Conservation (phyloP, 306 rosid genomes). For the Lathyrus tuberosus region DNA sequence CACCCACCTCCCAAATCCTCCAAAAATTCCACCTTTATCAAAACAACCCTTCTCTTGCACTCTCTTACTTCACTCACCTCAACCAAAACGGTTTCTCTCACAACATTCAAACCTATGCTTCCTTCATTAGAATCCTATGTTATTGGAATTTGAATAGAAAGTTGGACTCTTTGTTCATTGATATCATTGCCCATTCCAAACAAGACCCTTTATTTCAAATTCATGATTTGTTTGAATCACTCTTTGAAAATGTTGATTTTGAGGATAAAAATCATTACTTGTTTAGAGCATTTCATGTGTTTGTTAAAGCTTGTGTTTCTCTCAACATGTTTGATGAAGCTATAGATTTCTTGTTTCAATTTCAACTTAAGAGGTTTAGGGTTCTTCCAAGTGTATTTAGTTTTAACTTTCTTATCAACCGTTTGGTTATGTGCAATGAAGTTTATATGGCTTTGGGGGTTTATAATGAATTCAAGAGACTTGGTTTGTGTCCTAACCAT, state of each 20-base stretch:
- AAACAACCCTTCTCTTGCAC: conserved; percentile 55
- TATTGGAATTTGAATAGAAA: conserved; percentile 53
- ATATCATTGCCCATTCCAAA: conserved; percentile 44
- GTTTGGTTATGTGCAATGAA: conserved; percentile 52
- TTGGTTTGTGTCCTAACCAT: conserved; percentile 66
- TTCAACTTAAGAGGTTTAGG: conserved; percentile 51
- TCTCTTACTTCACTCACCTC: conserved; percentile 49
- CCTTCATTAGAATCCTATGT: conserved; percentile 59
- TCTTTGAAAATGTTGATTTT: conserved; percentile 35
- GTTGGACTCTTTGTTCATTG: conserved; percentile 59
- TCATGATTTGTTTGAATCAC: conserved; percentile 46
- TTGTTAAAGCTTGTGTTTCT: conserved; percentile 63
- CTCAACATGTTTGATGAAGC: conserved; percentile 72
- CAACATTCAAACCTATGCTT: conserved; percentile 55
- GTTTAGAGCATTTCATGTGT: conserved; percentile 50
- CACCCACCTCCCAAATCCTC: conserved; percentile 44
- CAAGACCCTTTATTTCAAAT: conserved; percentile 39
- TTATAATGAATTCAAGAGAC: conserved; percentile 63
- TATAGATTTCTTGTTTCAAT: conserved; percentile 52
- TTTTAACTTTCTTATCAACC: conserved; percentile 70
- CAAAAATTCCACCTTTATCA: conserved; percentile 44
- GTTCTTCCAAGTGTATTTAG: conserved; percentile 60
- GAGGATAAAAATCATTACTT: conserved; percentile 28
- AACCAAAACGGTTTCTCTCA: conserved; percentile 55
- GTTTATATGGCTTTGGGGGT: conserved; percentile 55